These are phyloP conservation scores for Leccinum incarnatum DNA, from an alignment of 768 basidiomycete species.

Conservation along the genomic window DNA sequence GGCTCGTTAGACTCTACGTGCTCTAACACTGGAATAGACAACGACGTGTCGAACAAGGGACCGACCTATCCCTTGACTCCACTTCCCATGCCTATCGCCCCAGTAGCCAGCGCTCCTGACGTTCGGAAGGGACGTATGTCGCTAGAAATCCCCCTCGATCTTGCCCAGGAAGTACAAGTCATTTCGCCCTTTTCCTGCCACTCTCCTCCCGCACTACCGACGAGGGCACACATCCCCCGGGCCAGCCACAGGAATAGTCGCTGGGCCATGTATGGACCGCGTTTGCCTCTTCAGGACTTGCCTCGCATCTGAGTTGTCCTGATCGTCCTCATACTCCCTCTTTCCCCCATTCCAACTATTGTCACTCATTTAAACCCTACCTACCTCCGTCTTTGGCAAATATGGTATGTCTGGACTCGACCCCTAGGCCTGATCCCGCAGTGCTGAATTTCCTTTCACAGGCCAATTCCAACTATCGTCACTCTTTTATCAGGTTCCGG, in stretches of 20 bases:
- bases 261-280: not conserved
- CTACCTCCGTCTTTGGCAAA: not conserved
- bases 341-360: conserved; percentile 9
- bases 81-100: not conserved
- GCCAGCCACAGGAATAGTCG: conserved; percentile 1
- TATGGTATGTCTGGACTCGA: conserved; percentile 3
- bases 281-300: not conserved
- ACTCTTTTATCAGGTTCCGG: no score
- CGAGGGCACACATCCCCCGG: not conserved
- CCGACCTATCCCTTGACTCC: conserved; percentile 9
- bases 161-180: not conserved
- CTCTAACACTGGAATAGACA: not conserved
- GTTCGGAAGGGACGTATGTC: not conserved
- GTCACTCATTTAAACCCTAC: conserved; percentile 13
- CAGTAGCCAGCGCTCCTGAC: not conserved
- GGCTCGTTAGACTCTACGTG: not conserved
- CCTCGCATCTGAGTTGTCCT: conserved; percentile 1
- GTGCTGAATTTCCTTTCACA: not conserved
- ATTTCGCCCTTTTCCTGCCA: not conserved
- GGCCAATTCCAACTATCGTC: no score
- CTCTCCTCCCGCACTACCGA: conserved; percentile 5
- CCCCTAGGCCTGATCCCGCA: not conserved
- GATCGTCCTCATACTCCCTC: not conserved
- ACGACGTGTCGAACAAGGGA: conserved; percentile 4
- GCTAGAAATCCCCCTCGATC: not conserved